Conservation (phyloP, 352 stramenopile genomes). For the Halophytophthora batemanensis region DNA sequence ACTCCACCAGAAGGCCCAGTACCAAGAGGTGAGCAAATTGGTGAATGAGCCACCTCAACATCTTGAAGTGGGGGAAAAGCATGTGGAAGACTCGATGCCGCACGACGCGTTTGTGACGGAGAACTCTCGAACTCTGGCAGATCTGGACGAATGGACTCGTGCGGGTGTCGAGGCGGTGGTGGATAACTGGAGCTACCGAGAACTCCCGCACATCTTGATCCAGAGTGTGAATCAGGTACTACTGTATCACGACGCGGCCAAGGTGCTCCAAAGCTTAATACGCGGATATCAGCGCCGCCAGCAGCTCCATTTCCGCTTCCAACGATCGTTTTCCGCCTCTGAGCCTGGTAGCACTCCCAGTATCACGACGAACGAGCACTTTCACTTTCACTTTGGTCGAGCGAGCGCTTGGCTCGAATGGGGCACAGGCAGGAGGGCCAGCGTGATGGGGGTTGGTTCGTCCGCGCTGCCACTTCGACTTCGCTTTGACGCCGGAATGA, state of each 20-base stretch:
- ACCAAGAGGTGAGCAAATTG: too few species aligned
- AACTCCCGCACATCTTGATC: conserved; percentile 38
- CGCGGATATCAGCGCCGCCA: conserved; percentile 16
- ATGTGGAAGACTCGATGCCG: too few species aligned
- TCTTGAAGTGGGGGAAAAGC: too few species aligned
- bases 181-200: conserved; percentile 29
- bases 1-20: too few species aligned
- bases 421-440: background rate
- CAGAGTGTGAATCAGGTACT: conserved; percentile 23
- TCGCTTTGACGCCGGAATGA: conserved; percentile 41
- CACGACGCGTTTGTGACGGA: background rate
- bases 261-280: conserved; percentile 28
- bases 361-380: conserved; percentile 1
- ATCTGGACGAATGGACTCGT: conserved; percentile 6
- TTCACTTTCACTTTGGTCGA: conserved; percentile 40
- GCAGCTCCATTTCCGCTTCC: conserved; percentile 22
- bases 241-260: conserved; percentile 23
- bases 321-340: conserved; percentile 4
- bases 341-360: background rate
- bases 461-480: conserved; percentile 10
- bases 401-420: conserved; percentile 44
- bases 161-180: conserved; percentile 17
- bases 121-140: background rate
- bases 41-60: too few species aligned
- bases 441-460: background rate